Base-by-base conservation (phyloP, 306 rosid genomes). In the Ammopiptanthus mongolicus region DNA sequence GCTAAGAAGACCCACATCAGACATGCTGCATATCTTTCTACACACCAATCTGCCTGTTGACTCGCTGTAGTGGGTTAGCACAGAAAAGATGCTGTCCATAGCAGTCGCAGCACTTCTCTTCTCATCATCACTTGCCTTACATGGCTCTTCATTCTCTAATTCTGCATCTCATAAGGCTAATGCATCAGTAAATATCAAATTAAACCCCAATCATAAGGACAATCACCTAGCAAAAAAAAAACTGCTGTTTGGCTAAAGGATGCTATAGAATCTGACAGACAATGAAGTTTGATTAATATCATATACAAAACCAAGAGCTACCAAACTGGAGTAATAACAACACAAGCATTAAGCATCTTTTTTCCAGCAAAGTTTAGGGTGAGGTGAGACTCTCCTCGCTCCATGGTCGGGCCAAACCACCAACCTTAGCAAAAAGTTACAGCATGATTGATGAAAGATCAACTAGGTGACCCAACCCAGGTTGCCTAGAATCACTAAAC, bases 11-110 rank as follows among this genome's bases (percentile, higher is more conserved):
- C 88, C 93, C 83, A 63, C 82, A 81, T 78, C 91, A 60, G 91
- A 86, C 52, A 65, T 46, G 90, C 86, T 72, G 88, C 90, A 74
- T 88, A 97, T 87, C 83, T 85, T 87, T 68, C 85, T 85, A 83
- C 96, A 84, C 59, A 95, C 99, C 77, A 83, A 68, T 87, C 89
- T 82, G 65, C 99, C 93, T 0, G 85, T 86, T 55, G 65, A 84
- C 89, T 86, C 84, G 78, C 99, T 95, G 48, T 86, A 85, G 72
- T 77, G 88, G 48, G 90, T 95, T 76, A 95, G 89, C 75, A 95
- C 84, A 65, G 98, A 92, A 74, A 90, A 89, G 46, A 95, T 79
- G 76, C 61, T 86, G 73, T 83, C 81, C 78, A 85, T 86, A 67
- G 96, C 91, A 51, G 65, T 83, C 67, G 47, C 76, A 52, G 90